phyloP scores from a whole-genome alignment of 352 stramenopile species.

The Globisporangium orthogonon region DNA sequence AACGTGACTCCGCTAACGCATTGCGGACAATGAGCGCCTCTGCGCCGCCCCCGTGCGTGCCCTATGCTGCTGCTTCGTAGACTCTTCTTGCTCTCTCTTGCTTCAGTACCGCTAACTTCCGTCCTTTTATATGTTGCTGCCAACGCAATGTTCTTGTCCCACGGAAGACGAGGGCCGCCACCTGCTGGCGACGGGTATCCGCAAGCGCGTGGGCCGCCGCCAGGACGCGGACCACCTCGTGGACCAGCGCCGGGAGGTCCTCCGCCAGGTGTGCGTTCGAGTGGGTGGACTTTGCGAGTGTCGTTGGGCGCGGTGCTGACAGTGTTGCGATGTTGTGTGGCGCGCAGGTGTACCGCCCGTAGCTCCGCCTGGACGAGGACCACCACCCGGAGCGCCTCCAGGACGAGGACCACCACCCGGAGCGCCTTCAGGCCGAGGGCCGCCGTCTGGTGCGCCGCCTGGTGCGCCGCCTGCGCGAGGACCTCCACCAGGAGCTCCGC shows the following conservation, averaged over 20 bases:
- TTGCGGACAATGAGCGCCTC: too few species aligned
- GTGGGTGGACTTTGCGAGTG: background rate
- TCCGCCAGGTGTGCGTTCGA: conserved; percentile 26
- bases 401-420: conserved; percentile 13
- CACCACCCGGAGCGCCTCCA: conserved; percentile 15
- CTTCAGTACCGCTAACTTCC: too few species aligned
- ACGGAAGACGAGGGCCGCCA: conserved; percentile 15
- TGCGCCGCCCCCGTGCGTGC: too few species aligned
- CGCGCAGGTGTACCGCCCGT: background rate
- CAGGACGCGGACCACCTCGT: conserved; percentile 26
- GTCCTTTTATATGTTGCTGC: too few species aligned
- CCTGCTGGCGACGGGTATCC: conserved; percentile 38
- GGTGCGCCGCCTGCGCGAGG: conserved; percentile 20
- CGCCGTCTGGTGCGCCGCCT: conserved; percentile 12
- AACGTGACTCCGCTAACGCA: too few species aligned
- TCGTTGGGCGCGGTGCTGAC: background rate
- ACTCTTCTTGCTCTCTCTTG: too few species aligned
- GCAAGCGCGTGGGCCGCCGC: conserved; percentile 44
- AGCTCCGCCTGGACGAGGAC: conserved; percentile 12
- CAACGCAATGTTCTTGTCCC: too few species aligned
- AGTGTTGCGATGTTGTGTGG: background rate
- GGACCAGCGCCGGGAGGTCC: conserved; percentile 32
- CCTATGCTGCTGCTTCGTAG: too few species aligned
- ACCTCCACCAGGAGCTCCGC: conserved; percentile 20
- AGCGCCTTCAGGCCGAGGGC: background rate